Evolutionary conservation across 164 flowering plant species (phyloP), one percentile per base, ranked within the genome.

Genomic region (Warburgia ugandensis): DNA sequence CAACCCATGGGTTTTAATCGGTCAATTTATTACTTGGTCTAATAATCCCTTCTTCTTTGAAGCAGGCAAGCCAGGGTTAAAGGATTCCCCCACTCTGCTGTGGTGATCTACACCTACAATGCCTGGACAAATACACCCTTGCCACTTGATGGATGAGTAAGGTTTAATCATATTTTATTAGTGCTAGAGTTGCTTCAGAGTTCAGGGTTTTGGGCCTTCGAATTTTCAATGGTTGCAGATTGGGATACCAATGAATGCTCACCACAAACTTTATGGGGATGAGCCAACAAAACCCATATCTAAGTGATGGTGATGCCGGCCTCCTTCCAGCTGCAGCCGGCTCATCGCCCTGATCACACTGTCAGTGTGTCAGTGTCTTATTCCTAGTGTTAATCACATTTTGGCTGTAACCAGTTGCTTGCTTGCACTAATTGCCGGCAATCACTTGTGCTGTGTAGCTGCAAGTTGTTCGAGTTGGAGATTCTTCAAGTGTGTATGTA

Each of bases 301-400:
- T 10, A 27, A 26, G 29, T 51, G 2, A 36, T 36, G 23, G 46
- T 2, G 12, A 28, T 52, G 55, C 71, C 59, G 60, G 62, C 63
- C 56, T 35, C 39, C 42, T 17, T 10, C 19, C 2, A n/a, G 21
- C 45, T 37, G 7, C 3, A 57, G 69, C 70, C 62, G 62, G 64
- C 17, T 41, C 64, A 32, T 65, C 25, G 73, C 67, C 27, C 52
- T 58, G 36, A 52, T 30, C 59, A 54, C n/a, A 66, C 50, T 27
- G 33, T 28, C 16, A 56, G n/a, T n/a, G n/a, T n/a, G n/a, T n/a
- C n/a, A n/a, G 17, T 67, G 68, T 68, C 66, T 50, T 64, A 61
- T 66, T 71, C 36, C 42, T 23, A 29, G 56, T 29, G 35, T 20
- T 56, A 36, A 58, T 42, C 36, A 42, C 33, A 12, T 19, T 16